phyloP scores from a whole-genome alignment of 2,329 filamentous ascomycete genomes.

The Trichoderma cornu-damae region DNA sequence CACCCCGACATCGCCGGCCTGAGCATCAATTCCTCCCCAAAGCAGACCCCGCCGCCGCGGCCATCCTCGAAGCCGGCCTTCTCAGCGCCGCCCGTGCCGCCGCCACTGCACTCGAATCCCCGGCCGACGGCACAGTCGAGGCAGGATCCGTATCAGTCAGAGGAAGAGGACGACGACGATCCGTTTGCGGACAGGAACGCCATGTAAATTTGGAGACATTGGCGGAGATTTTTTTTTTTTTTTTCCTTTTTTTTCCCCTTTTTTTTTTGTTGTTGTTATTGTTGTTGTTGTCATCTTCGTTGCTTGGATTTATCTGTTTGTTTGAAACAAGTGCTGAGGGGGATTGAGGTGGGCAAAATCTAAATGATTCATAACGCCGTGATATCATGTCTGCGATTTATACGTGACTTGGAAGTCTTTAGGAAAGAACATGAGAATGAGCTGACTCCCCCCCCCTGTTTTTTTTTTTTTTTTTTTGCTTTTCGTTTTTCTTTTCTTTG shows the following conservation, averaged over 20 bases:
- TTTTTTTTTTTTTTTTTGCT: neutral
- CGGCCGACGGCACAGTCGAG: conserved; percentile 30
- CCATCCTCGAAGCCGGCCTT: conserved; percentile 44
- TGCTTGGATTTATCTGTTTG: neutral
- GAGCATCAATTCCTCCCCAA: conserved; percentile 37
- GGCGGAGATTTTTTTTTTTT: neutral
- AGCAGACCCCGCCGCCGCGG: conserved; percentile 41
- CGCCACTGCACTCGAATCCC: conserved; percentile 32
- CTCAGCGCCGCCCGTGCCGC: conserved; percentile 27
- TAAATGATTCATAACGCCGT: conserved; percentile 11
- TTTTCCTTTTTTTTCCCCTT: neutral
- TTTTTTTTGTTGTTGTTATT: no score
- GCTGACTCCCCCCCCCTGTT: neutral
- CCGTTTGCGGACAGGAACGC: conserved; percentile 83
- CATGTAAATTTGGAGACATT: conserved; percentile 32
- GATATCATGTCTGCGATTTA: neutral
- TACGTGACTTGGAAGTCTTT: neutral
- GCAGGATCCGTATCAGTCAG: conserved; percentile 28
- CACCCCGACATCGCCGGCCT: conserved; percentile 43
- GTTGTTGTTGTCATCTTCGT: no score
- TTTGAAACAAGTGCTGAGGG: no score
- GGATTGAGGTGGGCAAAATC: conserved; percentile 4
- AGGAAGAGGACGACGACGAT: conserved; percentile 66
- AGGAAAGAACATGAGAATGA: neutral
- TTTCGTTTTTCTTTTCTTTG: neutral